Base-by-base conservation (phyloP, 2,329 filamentous ascomycete genomes). In the Myotisia sp. region DNA sequence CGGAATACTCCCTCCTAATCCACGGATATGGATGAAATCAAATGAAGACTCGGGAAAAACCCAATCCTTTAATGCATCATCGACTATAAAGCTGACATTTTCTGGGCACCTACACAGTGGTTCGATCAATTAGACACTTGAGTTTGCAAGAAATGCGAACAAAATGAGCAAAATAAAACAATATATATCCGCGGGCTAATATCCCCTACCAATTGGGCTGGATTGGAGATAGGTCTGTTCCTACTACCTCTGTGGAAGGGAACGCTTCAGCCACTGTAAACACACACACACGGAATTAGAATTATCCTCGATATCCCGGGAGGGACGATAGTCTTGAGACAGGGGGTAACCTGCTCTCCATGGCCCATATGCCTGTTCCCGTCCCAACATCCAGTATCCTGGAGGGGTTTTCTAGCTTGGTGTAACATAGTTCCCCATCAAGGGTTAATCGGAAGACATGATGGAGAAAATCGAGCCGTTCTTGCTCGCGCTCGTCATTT, bases 61-160 rank as follows among this genome's bases (percentile, higher is more conserved):
- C 74, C 74, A 79, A 6, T 69, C 62, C 29, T 68, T 60, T 42
- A 76, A 70, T 33, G 67, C 65, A 46, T 78, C 73, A 44, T 78
- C 74, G 6, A 79, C 63, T 38, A 74, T 58, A 53, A 76, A 76
- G 5, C 60, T 61, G n/a, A 71, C 62, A 46, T 77, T 77, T 7
- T 67, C 62, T 10, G 71, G 74, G 8, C 76, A 60, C 46, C 64
- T 63, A 14, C 14, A 3, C 28, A 34, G 8, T 8, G 3, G 6
- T 23, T 6, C 12, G 22, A 7, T 7, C 16, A 14, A 12, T 9
- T n/a, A 6, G 6, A 1, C 6, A 22, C 21, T 18, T 12, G 16
- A 16, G 7, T 13, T 27, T 30, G 17, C 10, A 13, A 19, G 22
- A 12, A 8, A n/a, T 14, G 13, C 3, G 9, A 18, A 12, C 5